phyloP scores from a whole-genome alignment of 2,329 filamentous ascomycete species.

The Teratosphaeria pseudoeucalypti region DNA sequence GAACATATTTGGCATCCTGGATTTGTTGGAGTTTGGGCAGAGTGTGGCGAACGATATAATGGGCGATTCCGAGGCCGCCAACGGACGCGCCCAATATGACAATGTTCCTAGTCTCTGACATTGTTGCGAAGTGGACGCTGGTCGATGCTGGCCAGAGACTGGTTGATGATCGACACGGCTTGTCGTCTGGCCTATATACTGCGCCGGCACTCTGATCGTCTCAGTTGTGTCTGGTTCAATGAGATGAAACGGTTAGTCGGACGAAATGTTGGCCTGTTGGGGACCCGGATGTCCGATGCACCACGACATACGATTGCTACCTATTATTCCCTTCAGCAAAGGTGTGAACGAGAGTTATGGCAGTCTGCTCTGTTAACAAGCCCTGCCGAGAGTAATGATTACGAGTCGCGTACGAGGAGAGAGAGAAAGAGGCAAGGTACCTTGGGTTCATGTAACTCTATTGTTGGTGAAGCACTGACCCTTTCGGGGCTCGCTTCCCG shows the following conservation, averaged over 20 bases:
- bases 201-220: background rate
- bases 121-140: conserved; percentile 2
- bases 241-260: background rate
- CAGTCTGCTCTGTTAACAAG: background rate
- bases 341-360: background rate
- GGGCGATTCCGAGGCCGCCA: conserved; percentile 41
- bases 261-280: background rate
- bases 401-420: background rate
- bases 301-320: too few species aligned
- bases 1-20: conserved; percentile 33
- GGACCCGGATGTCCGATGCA: background rate
- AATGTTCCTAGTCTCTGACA: conserved; percentile 33
- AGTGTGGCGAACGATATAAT: conserved; percentile 45
- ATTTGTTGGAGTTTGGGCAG: conserved; percentile 30
- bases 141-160: background rate
- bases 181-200: background rate
- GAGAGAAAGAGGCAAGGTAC: background rate
- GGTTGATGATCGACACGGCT: background rate
- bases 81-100: conserved; percentile 46
- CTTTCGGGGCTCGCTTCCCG: background rate
- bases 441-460: background rate
- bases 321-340: too few species aligned
- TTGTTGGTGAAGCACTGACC: background rate
- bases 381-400: background rate
- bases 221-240: background rate